phyloP scores from a whole-genome alignment of 2,329 filamentous ascomycete genomes.

The Fusarium lyarnte region DNA sequence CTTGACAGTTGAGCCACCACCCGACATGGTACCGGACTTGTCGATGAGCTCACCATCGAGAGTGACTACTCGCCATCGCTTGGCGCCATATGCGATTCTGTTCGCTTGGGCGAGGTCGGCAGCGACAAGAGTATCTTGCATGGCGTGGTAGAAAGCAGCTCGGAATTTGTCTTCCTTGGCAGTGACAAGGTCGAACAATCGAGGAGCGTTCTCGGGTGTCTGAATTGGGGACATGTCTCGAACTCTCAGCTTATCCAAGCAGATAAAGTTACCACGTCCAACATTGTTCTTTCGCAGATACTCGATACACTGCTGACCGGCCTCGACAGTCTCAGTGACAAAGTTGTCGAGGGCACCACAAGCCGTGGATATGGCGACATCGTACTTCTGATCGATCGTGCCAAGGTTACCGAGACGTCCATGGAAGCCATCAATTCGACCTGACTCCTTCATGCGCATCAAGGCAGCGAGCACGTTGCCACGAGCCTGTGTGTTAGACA shows the following conservation, averaged over 20 bases:
- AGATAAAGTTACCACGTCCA: conserved; percentile 95
- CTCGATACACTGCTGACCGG: conserved; percentile 97
- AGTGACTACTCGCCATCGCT: conserved; percentile 95
- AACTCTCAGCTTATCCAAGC: conserved; percentile 84
- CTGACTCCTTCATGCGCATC: conserved; percentile 95
- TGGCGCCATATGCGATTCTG: conserved; percentile 93
- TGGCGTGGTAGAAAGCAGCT: conserved; percentile 93
- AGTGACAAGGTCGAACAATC: conserved; percentile 91
- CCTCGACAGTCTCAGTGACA: conserved; percentile 95
- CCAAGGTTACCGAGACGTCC: conserved; percentile 94
- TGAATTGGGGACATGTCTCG: conserved; percentile 82
- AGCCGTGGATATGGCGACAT: conserved; percentile 97
- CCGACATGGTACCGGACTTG: conserved; percentile 98
- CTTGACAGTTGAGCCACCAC: conserved; percentile 90
- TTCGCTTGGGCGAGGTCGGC: conserved; percentile 95
- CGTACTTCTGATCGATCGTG: conserved; percentile 91
- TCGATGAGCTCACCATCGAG: conserved; percentile 96
- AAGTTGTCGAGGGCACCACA: conserved; percentile 93
- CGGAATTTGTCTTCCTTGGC: conserved; percentile 87
- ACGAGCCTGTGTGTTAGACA: conserved; percentile 90
- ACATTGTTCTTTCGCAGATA: conserved; percentile 97
- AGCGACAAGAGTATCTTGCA: conserved; percentile 95
- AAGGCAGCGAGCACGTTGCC: conserved; percentile 91
- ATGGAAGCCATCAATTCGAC: conserved; percentile 96
- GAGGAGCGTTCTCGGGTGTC: conserved; percentile 91